Evolutionary conservation across 176 grass and related monocot species (phyloP).

Genomic region (Aegilops longissima): DNA sequence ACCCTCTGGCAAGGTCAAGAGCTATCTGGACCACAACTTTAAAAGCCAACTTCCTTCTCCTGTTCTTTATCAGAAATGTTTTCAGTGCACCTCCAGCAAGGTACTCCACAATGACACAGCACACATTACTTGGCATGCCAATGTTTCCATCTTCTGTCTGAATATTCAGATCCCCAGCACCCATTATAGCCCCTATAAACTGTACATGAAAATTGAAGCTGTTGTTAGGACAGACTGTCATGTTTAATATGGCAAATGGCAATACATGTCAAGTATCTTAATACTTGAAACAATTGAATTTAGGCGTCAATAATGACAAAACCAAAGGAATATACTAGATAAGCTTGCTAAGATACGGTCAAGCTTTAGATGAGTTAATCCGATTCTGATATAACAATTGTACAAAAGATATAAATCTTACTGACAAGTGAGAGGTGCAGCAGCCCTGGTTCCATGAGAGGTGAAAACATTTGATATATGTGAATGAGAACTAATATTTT

Average conservation of each 20-base stretch:
- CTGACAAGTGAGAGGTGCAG: no score
- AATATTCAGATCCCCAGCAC: slow-evolving; percentile 80
- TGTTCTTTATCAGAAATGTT: slow-evolving; percentile 90
- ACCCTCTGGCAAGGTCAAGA: slow-evolving; percentile 94
- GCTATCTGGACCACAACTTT: slow-evolving; percentile 88
- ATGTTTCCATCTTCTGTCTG: slow-evolving; percentile 80
- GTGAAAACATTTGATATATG: background rate
- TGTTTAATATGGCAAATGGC: background rate
- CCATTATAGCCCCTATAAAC: slow-evolving; percentile 96
- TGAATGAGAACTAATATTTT: background rate
- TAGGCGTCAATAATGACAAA: background rate
- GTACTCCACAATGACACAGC: slow-evolving; percentile 91
- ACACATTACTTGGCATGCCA: slow-evolving; percentile 83
- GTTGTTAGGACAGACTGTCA: background rate
- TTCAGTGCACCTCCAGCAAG: slow-evolving; percentile 87
- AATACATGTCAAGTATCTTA: background rate
- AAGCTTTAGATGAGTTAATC: background rate
- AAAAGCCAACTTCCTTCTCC: slow-evolving; percentile 87
- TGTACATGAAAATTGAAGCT: slow-evolving; percentile 33
- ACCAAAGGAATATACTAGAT: background rate
- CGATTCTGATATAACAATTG: background rate
- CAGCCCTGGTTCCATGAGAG: background rate
- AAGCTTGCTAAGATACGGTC: background rate
- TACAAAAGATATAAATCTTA: background rate
- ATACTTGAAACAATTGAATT: background rate